Conservation (phyloP, 306 rosid species). For the Astragalus membranaceus region DNA sequence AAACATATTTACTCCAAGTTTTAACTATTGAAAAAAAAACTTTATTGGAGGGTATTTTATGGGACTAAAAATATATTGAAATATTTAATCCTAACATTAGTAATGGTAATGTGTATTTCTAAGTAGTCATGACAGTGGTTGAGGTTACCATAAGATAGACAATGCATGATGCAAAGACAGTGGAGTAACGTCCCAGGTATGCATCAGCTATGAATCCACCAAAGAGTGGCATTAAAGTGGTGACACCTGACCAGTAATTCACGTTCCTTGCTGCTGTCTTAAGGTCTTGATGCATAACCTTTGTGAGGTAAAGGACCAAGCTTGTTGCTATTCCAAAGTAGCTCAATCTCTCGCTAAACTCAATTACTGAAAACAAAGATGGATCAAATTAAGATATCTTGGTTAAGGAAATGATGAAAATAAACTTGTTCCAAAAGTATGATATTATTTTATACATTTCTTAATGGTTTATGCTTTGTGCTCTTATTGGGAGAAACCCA, state of each 20-base stretch:
- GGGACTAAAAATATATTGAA: too few species aligned
- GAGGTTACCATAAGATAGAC: constrained; percentile 59
- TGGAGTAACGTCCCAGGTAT: constrained; percentile 71
- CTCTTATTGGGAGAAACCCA: too few species aligned
- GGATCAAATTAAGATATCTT: neutral
- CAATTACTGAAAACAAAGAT: constrained; percentile 58
- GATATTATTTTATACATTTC: neutral
- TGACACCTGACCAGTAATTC: constrained; percentile 84
- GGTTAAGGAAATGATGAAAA: neutral
- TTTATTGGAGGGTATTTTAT: too few species aligned
- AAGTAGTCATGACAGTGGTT: neutral
- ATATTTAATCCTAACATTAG: too few species aligned
- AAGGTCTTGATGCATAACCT: constrained; percentile 67
- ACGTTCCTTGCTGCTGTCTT: constrained; percentile 80
- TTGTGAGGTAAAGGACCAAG: constrained; percentile 73
- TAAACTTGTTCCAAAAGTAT: neutral
- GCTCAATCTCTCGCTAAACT: constrained; percentile 88
- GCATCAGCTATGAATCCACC: constrained; percentile 97
- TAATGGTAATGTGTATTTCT: neutral
- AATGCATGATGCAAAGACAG: constrained; percentile 54
- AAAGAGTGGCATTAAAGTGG: constrained; percentile 73
- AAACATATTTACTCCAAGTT: too few species aligned
- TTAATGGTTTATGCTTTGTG: neutral
- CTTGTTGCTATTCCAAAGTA: constrained; percentile 84
- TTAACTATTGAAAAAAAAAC: too few species aligned